phyloP scores from a whole-genome alignment of 2,329 filamentous ascomycete species.

The Seiridium cupressi region DNA sequence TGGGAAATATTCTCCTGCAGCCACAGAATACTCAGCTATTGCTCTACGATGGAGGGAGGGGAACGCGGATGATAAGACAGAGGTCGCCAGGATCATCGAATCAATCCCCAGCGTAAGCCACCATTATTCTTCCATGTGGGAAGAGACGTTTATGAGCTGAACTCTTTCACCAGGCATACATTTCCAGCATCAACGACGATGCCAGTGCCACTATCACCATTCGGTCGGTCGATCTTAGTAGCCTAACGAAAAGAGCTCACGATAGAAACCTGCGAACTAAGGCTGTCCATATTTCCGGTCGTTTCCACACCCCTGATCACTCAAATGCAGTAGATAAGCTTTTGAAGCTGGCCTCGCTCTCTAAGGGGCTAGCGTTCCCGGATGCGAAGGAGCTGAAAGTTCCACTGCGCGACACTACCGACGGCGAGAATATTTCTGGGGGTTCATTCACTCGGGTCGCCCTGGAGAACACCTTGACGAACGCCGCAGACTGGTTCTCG shows the following conservation, averaged over 20 bases:
- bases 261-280: conserved; percentile 1
- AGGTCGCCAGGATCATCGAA: neutral
- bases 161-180: conserved; percentile 4
- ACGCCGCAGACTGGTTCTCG: neutral
- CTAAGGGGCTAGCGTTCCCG: neutral
- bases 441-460: neutral
- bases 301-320: conserved; percentile 11
- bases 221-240: neutral
- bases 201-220: conserved; percentile 11
- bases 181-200: conserved; percentile 6
- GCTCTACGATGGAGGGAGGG: conserved; percentile 11
- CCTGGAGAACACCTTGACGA: neutral
- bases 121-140: neutral
- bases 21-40: conserved; percentile 3
- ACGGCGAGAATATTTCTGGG: neutral
- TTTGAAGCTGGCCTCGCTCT: neutral
- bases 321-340: neutral
- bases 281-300: conserved; percentile 10
- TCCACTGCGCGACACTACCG: neutral
- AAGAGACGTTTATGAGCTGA: neutral
- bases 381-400: neutral
- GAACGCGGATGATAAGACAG: neutral
- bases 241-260: conserved; percentile 1
- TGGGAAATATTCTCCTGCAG: neutral
- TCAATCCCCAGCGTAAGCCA: neutral